These are phyloP conservation scores for Candida anglica DNA, from an alignment of 805 yeast genomes.

Conservation along the genomic window DNA sequence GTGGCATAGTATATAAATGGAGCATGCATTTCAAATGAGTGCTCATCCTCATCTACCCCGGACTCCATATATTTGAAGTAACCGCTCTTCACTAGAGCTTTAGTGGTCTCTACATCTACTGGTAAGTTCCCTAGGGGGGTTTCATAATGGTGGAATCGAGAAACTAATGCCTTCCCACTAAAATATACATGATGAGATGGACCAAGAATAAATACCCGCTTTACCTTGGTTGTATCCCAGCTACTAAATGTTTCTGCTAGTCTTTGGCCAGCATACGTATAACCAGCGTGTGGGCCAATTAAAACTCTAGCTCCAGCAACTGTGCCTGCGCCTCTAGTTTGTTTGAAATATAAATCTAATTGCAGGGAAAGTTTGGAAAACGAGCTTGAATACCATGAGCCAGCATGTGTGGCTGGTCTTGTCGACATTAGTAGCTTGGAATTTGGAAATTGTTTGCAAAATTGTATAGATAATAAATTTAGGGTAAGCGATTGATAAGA, in stretches of 20 bases:
- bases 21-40: slow-evolving; percentile 91
- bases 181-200: slow-evolving; percentile 92
- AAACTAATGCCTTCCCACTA: slow-evolving; percentile 51
- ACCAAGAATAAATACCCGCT: slow-evolving; percentile 76
- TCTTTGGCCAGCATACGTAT: slow-evolving; percentile 71
- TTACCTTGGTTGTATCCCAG: slow-evolving; percentile 55
- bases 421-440: slow-evolving; percentile 7
- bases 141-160: slow-evolving; percentile 52
- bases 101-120: slow-evolving; percentile 53
- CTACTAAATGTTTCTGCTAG: slow-evolving; percentile 73
- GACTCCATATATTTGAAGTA: slow-evolving; percentile 53
- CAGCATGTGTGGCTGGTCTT: slow-evolving; percentile 82
- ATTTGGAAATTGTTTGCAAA: no score
- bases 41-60: slow-evolving; percentile 76
- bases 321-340: slow-evolving; percentile 32
- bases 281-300: slow-evolving; percentile 79
- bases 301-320: slow-evolving; percentile 37
- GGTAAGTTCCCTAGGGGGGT: slow-evolving; percentile 81
- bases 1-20: slow-evolving; percentile 63
- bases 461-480: no score
- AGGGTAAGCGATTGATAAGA: no score
- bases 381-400: slow-evolving; percentile 76
- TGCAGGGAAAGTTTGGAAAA: slow-evolving; percentile 43
- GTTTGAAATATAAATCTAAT: slow-evolving; percentile 43
- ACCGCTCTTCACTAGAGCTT: slow-evolving; percentile 30